A percentile compares a stretch with the other conserved stretches of the same genome.
phyloP scores from a whole-genome alignment of 352 stramenopile species.

The Peronospora belbahrii region DNA sequence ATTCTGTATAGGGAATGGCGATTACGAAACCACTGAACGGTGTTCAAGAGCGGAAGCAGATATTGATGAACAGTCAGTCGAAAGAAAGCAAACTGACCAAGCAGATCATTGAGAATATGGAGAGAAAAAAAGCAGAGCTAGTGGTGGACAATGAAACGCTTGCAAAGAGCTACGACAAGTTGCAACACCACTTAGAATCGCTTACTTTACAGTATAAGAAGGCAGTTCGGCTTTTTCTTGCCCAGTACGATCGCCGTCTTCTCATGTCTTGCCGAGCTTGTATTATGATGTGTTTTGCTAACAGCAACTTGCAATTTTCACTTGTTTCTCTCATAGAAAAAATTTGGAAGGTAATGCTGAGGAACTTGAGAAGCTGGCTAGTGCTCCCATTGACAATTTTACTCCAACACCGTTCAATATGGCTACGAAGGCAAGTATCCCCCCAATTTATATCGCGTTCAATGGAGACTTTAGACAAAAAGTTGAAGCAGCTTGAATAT shows the following conservation, averaged over 20 bases:
- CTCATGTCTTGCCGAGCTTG: not conserved
- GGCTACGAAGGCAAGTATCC: slow-evolving; percentile 49
- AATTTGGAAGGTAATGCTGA: slow-evolving; percentile 33
- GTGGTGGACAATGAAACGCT: slow-evolving; percentile 62
- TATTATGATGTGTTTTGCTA: too few relatives aligned
- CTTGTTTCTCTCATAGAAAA: slow-evolving; percentile 26
- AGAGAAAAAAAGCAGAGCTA: slow-evolving; percentile 53
- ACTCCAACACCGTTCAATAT: slow-evolving; percentile 55
- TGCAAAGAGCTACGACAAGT: slow-evolving; percentile 39
- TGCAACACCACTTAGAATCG: slow-evolving; percentile 56
- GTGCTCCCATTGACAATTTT: slow-evolving; percentile 57
- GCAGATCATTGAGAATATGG: slow-evolving; percentile 55
- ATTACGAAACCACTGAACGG: slow-evolving; percentile 43
- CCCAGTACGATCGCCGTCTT: slow-evolving; percentile 36
- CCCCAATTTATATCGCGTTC: slow-evolving; percentile 43
- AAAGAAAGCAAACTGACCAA: slow-evolving; percentile 54
- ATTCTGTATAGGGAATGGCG: slow-evolving; percentile 30
- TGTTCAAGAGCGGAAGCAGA: slow-evolving; percentile 26
- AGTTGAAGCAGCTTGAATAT: slow-evolving; percentile 47
- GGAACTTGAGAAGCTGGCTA: slow-evolving; percentile 42
- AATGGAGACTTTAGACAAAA: slow-evolving; percentile 37
- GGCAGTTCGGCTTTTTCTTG: slow-evolving; percentile 56
- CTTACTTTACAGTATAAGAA: slow-evolving; percentile 69
- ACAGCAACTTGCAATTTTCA: not conserved
- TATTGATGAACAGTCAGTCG: slow-evolving; percentile 25